Base-by-base conservation (phyloP, 208 protist species). In the Polymyxa betae region DNA sequence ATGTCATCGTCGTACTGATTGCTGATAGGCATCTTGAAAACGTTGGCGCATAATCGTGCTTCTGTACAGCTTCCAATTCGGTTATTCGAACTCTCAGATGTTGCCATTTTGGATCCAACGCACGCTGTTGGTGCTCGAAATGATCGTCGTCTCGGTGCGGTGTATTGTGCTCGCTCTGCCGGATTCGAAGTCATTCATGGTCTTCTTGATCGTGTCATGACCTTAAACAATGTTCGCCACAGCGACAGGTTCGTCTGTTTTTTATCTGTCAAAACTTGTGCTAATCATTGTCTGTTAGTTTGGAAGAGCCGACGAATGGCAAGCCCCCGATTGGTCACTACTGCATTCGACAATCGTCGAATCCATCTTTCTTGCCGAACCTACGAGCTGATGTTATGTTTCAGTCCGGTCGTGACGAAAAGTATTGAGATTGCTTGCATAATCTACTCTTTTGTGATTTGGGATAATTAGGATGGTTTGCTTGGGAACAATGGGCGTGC, bases 401-500 rank as follows among this genome's bases (percentile, higher is more conserved):
- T 66, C 16, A 16, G 16, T 16, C 54, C 54, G 54, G 20, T 29
- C 20, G 54, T 29, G 29, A 29, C 54, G 54, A 66, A 66, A 16
- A 29, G 54, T 66, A 66, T 66, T 66, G 20, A 66, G 20, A n/a
- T n/a, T n/a, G n/a, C n/a, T n/a, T n/a, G n/a, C n/a, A n/a, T n/a
- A n/a, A n/a, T n/a, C n/a, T n/a, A n/a, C n/a, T n/a, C n/a, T n/a
- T n/a, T n/a, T n/a, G n/a, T n/a, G n/a, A n/a, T n/a, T n/a, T n/a
- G n/a, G n/a, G n/a, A 16, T 29, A 66, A 16, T 29, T 66, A 66
- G 54, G 29, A 32, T 29, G 20, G 54, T 66, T 32, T 66, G 54
- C 29, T 29, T 90, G 20, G 89, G 89, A 38, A 78, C 66, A 64
- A 90, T 90, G 0, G 91, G 91, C 5, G 89, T 92, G 16, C 43